These are phyloP conservation scores for Xylaria sp. DNA, from an alignment of 2,329 filamentous ascomycete genomes.

Conservation along the genomic window DNA sequence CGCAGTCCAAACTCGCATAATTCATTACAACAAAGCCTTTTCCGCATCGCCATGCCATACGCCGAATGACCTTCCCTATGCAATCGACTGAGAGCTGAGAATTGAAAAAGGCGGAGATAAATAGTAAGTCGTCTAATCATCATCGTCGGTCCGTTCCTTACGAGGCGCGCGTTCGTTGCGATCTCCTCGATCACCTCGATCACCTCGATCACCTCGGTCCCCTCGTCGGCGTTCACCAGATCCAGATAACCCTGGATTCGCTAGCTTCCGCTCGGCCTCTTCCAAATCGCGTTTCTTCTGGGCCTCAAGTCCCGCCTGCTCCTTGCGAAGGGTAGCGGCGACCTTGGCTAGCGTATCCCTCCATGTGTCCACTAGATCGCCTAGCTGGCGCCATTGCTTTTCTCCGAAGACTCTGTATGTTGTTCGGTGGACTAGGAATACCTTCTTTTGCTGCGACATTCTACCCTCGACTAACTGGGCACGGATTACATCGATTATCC, in stretches of 20 bases:
- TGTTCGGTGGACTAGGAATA: conserved; percentile 94
- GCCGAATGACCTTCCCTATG: conserved; percentile 37
- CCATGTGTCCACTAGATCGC: conserved; percentile 90
- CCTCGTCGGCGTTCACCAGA: conserved; percentile 43
- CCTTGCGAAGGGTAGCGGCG: conserved; percentile 75
- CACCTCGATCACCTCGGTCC: conserved; percentile 31
- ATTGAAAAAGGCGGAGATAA: conserved; percentile 33
- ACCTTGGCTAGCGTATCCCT: conserved; percentile 80
- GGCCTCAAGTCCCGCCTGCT: conserved; percentile 78
- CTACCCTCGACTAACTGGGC: conserved; percentile 95
- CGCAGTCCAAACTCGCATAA: conserved; percentile 25
- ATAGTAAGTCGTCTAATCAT: conserved; percentile 52
- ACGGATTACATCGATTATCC: conserved; percentile 98
- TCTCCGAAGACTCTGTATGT: conserved; percentile 97
- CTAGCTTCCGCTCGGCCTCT: conserved; percentile 71
- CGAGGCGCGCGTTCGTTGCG: conserved; percentile 42
- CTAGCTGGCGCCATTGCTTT: conserved; percentile 97
- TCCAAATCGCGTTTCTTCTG: conserved; percentile 79
- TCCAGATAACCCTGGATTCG: conserved; percentile 47
- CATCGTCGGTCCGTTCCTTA: conserved; percentile 60
- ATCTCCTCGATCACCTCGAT: conserved; percentile 31
- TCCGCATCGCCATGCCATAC: conserved; percentile 38
- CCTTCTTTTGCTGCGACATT: conserved; percentile 87
- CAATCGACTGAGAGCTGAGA: conserved; percentile 33
- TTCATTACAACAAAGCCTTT: conserved; percentile 34